These are phyloP conservation scores for Coemansia sp. DNA, from an alignment of 192 early-diverging fungal genomes.

Conservation along the genomic window DNA sequence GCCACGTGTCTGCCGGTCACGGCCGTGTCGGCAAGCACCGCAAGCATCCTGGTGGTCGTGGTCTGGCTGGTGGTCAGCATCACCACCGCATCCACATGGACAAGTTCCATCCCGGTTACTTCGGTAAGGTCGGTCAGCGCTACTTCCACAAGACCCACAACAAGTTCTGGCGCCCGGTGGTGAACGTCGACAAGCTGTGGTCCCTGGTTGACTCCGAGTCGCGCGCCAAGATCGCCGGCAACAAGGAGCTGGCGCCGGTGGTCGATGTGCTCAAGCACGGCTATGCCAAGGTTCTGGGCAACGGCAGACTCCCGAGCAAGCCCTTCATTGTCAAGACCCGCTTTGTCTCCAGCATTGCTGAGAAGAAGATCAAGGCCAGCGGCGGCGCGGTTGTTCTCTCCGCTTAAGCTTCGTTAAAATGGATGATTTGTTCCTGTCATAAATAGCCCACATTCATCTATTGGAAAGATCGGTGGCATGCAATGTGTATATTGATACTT, in stretches of 20 bases:
- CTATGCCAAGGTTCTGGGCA: conserved; percentile 94
- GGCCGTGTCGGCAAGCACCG: conserved; percentile 99
- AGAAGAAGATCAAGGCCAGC: conserved; percentile 98
- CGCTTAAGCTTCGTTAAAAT: conserved; percentile 31
- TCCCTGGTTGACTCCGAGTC: conserved; percentile 83
- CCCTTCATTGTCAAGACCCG: conserved; percentile 96
- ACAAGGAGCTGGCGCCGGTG: conserved; percentile 88
- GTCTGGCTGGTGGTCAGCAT: conserved; percentile 99
- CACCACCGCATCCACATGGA: conserved; percentile 99
- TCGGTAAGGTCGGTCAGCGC: conserved; percentile 99
- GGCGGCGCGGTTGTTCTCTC: conserved; percentile 73
- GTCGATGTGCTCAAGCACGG: conserved; percentile 80
- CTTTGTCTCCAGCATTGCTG: conserved; percentile 85
- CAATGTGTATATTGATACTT: too few species aligned
- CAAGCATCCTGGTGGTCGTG: conserved; percentile 99
- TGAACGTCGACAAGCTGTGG: conserved; percentile 96
- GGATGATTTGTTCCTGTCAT: conserved; percentile 8
- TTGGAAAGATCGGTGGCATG: too few species aligned
- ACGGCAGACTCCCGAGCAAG: conserved; percentile 80
- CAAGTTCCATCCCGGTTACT: conserved; percentile 99
- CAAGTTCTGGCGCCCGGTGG: conserved; percentile 74
- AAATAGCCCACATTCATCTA: conserved; percentile 7
- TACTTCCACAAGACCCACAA: conserved; percentile 96
- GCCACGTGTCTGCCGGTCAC: conserved; percentile 99
- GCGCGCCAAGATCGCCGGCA: conserved; percentile 71